These are phyloP conservation scores for Achaetomiella virescens DNA, from an alignment of 495 filamentous ascomycete genomes.

Conservation along the genomic window DNA sequence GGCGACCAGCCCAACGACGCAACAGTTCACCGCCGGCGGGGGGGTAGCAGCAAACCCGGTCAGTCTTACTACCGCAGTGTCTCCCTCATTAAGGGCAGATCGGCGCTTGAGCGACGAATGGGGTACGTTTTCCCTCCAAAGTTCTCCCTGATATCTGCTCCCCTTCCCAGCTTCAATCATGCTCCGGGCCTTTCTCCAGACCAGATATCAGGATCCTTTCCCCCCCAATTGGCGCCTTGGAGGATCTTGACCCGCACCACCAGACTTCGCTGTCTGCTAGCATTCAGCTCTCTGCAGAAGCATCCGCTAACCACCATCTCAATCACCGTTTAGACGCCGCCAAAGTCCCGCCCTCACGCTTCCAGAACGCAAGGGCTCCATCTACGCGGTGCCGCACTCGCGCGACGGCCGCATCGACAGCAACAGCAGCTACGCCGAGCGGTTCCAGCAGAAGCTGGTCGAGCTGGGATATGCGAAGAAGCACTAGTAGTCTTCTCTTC, in stretches of 20 bases:
- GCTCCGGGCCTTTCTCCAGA: neutral
- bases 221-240: too few species aligned
- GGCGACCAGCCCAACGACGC: conserved; percentile 2
- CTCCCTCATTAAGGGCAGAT: neutral
- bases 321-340: conserved; percentile 55
- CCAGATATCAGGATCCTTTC: too few species aligned
- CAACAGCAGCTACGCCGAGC: conserved; percentile 39
- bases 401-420: conserved; percentile 53
- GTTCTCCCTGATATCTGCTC: too few species aligned
- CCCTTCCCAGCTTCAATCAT: neutral
- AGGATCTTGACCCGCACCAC: neutral
- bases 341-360: conserved; percentile 55
- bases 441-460: conserved; percentile 40
- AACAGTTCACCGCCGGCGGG: neutral
- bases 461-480: conserved; percentile 23
- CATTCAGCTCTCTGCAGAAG: neutral
- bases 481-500: neutral
- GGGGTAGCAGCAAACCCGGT: neutral
- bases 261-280: neutral
- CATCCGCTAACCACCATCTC: neutral
- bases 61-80: neutral
- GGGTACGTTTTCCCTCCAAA: conserved; percentile 33
- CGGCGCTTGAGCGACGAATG: conserved; percentile 33
- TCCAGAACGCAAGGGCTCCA: conserved; percentile 60
- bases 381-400: conserved; percentile 52